These are phyloP conservation scores for Nemania sp. DNA, from an alignment of 2,329 filamentous ascomycete genomes.

Conservation along the genomic window DNA sequence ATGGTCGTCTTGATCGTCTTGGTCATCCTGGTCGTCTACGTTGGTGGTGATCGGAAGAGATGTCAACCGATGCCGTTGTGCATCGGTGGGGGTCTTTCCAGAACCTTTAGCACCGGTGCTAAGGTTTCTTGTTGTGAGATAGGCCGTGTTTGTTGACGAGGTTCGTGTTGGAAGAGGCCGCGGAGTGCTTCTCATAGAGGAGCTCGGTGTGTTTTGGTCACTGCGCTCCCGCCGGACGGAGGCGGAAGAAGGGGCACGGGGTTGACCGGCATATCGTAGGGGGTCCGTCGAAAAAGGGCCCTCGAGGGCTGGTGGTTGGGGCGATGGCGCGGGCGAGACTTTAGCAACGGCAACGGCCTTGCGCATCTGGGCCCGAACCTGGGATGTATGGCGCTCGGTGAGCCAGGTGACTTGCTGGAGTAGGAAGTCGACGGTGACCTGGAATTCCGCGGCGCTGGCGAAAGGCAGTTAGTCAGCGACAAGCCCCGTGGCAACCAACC, in stretches of 20 bases:
- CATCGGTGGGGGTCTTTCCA: constrained; percentile 45
- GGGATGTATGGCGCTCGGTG: constrained; percentile 89
- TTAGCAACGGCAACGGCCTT: constrained; percentile 73
- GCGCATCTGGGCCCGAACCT: constrained; percentile 90
- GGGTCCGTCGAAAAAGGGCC: constrained; percentile 56
- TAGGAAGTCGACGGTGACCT: constrained; percentile 88
- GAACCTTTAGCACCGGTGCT: constrained; percentile 52
- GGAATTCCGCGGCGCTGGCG: constrained; percentile 77
- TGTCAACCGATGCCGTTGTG: constrained; percentile 58
- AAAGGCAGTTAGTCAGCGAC: constrained; percentile 43
- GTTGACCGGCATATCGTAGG: constrained; percentile 62
- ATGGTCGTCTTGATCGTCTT: constrained; percentile 47
- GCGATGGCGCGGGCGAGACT: constrained; percentile 67
- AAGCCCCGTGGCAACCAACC: background rate
- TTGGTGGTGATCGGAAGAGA: constrained; percentile 58
- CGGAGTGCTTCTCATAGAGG: constrained; percentile 57
- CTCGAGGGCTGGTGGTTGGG: constrained; percentile 67
- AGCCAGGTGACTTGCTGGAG: constrained; percentile 94
- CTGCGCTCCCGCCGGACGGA: constrained; percentile 68
- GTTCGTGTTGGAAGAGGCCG: constrained; percentile 62
- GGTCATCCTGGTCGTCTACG: constrained; percentile 51
- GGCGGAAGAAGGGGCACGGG: constrained; percentile 64
- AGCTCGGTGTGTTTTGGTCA: constrained; percentile 59
- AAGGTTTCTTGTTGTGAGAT: constrained; percentile 52
- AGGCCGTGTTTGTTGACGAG: constrained; percentile 60